These are phyloP conservation scores for Suzukiozyma palmioleophila DNA, from an alignment of 1,139 yeast genomes.

Conservation along the genomic window DNA sequence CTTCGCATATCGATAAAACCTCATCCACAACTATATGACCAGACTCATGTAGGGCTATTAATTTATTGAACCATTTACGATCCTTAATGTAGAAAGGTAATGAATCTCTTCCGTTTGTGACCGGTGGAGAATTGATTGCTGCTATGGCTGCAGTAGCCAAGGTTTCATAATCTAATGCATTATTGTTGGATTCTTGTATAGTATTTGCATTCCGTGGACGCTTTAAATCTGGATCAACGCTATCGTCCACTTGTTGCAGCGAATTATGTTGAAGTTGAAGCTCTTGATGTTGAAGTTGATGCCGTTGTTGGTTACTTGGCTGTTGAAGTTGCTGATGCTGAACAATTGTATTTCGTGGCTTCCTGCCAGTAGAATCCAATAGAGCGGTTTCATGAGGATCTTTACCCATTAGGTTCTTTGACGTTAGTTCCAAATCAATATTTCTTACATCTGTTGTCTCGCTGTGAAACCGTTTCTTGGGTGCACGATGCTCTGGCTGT, in stretches of 20 bases:
- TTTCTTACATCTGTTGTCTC: conserved; percentile 1
- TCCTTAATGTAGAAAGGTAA: conserved; percentile 33
- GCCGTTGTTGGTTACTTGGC: not conserved
- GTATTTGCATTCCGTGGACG: conserved; percentile 15
- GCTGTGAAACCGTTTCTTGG: conserved; percentile 13
- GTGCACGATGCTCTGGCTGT: conserved; percentile 3
- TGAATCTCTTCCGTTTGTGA: conserved; percentile 19
- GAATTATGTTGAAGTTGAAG: not conserved
- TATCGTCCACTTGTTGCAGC: conserved; percentile 15
- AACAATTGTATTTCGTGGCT: not conserved
- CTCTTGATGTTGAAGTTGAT: conserved; percentile 3
- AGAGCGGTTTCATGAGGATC: conserved; percentile 2
- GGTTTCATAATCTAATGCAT: conserved; percentile 23
- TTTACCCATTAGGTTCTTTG: not conserved
- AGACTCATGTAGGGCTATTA: conserved; percentile 27
- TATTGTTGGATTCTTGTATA: conserved; percentile 9
- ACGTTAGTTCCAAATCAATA: not conserved
- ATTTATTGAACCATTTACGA: conserved; percentile 38
- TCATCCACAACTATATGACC: conserved; percentile 28
- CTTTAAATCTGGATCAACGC: conserved; percentile 29
- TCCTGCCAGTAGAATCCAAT: not conserved
- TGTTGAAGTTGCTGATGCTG: conserved; percentile 4
- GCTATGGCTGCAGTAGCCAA: conserved; percentile 32
- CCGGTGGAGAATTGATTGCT: conserved; percentile 31
- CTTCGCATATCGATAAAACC: conserved; percentile 34